Evolutionary conservation across 306 rosid genomes (phyloP).

Genomic region (Delonix regia): DNA sequence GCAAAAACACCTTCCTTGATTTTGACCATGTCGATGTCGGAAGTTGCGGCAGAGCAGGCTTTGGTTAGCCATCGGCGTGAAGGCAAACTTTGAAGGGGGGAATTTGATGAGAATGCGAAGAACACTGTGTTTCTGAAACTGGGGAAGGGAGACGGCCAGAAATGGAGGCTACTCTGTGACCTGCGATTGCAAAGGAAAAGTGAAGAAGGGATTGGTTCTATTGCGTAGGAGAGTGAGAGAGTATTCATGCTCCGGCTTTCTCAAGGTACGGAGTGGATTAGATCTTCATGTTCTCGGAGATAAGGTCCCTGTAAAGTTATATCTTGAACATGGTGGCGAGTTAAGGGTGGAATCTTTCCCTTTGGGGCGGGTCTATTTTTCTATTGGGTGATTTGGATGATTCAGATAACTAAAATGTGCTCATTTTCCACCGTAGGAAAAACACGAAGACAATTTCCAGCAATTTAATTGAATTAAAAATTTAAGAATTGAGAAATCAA

Average conservation of each 20-base stretch:
- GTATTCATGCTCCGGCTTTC: slow-evolving; percentile 29
- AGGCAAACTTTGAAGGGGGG: slow-evolving; percentile 10
- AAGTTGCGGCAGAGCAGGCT: slow-evolving; percentile 38
- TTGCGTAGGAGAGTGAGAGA: slow-evolving; percentile 32
- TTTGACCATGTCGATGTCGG: slow-evolving; percentile 80
- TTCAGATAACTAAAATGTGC: background rate
- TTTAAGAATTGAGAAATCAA: too few species aligned
- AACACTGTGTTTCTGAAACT: slow-evolving; percentile 13
- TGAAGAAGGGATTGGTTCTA: background rate
- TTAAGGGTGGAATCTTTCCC: background rate
- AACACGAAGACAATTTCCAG: background rate
- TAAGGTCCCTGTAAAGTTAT: background rate
- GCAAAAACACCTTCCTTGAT: slow-evolving; percentile 65
- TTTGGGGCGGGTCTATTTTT: background rate
- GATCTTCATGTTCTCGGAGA: background rate
- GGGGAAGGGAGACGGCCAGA: background rate
- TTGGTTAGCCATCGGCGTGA: slow-evolving; percentile 26
- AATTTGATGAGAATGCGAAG: slow-evolving; percentile 15
- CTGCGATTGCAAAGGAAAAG: background rate
- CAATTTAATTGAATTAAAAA: too few species aligned
- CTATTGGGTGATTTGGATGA: background rate
- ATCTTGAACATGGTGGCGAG: background rate
- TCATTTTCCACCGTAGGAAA: too few species aligned
- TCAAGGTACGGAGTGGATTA: background rate
- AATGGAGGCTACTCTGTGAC: background rate